Base-by-base conservation (phyloP, 305 asterid genomes). In the Solanum chacoense region DNA sequence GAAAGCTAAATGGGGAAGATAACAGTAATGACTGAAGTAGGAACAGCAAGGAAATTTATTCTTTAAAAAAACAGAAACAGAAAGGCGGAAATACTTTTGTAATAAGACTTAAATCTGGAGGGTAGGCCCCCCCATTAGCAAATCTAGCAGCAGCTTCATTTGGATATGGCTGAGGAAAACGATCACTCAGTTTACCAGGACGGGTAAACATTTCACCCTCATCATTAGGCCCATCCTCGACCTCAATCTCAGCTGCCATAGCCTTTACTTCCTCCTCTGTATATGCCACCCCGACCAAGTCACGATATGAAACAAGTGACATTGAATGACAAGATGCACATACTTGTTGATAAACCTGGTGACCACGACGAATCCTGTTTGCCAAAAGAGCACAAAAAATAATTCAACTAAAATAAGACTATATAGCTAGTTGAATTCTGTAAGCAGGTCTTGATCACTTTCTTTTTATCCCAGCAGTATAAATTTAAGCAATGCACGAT, bases 101-200 rank as follows among this genome's bases (percentile, higher is more conserved):
- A 32, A 95, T 92, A 86, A 95, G 98, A 92, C 98, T 95, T 90
- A 95, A 87, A 91, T 96, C 98, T 40, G 98, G 98, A 92, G 98
- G 98, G 90, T 96, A 96, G 89, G 98, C 98, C 76, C 98, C 98
- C 89, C 98, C 98, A 91, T 96, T 95, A 24, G 98, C 98, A 90
- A 95, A 96, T 91, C 98, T 93, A 91, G 98, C 98, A 11, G 98
- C 98, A 77, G 93, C 91, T 89, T 96, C 98, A 90, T 96, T 95
- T 69, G 94, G 10, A 88, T 96, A 96, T 76, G 98, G 98, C 93
- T 95, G 94, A 69, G 95, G 98, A 89, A 95, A 93, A 86, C 96
- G 96, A 88, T 95, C 98, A 36, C 98, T 94, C 88, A 94, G 93
- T 92, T 95, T 96, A 28, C 98, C 98, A 84, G 98, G 97, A 76